Evolutionary conservation across 768 basidiomycete species (phyloP).

Genomic region (Boletus sp.): DNA sequence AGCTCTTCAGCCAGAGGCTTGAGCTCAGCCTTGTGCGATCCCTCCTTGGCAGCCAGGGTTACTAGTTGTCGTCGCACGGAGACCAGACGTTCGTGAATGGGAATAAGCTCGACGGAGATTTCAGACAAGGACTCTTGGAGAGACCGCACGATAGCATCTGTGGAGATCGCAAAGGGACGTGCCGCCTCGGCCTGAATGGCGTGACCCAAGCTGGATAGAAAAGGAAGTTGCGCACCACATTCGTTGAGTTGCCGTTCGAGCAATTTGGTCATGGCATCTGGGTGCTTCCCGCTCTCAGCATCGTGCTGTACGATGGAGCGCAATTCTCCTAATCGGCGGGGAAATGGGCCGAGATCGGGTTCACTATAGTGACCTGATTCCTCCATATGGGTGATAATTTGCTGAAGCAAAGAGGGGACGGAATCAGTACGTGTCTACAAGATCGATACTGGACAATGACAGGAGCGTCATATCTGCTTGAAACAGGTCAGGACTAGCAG

Average conservation of each 20-base stretch:
- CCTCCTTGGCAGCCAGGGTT: slow-evolving; percentile 83
- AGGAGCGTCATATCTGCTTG: slow-evolving; percentile 24
- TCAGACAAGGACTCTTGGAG: slow-evolving; percentile 85
- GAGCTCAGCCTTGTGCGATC: slow-evolving; percentile 80
- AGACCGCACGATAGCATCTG: slow-evolving; percentile 73
- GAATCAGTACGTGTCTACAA: slow-evolving; percentile 28
- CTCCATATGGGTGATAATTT: slow-evolving; percentile 94
- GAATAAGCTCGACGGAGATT: slow-evolving; percentile 85
- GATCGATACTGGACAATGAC: slow-evolving; percentile 17
- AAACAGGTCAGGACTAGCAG: slow-evolving; percentile 25
- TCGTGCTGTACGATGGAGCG: slow-evolving; percentile 86
- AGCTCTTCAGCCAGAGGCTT: slow-evolving; percentile 91
- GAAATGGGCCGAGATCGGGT: slow-evolving; percentile 85
- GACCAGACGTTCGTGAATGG: slow-evolving; percentile 87
- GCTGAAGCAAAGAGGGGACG: slow-evolving; percentile 46
- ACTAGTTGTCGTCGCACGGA: slow-evolving; percentile 86
- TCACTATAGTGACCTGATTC: slow-evolving; percentile 95
- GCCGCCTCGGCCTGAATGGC: background rate
- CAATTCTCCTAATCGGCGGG: slow-evolving; percentile 74
- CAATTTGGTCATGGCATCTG: slow-evolving; percentile 83
- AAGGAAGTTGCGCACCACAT: slow-evolving; percentile 63
- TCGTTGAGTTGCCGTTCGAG: slow-evolving; percentile 89
- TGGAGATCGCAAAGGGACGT: background rate
- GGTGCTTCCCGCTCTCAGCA: slow-evolving; percentile 76
- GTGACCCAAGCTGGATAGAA: slow-evolving; percentile 1